Conservation (phyloP, 2,329 filamentous ascomycete species). For the Penicillium sp. region DNA sequence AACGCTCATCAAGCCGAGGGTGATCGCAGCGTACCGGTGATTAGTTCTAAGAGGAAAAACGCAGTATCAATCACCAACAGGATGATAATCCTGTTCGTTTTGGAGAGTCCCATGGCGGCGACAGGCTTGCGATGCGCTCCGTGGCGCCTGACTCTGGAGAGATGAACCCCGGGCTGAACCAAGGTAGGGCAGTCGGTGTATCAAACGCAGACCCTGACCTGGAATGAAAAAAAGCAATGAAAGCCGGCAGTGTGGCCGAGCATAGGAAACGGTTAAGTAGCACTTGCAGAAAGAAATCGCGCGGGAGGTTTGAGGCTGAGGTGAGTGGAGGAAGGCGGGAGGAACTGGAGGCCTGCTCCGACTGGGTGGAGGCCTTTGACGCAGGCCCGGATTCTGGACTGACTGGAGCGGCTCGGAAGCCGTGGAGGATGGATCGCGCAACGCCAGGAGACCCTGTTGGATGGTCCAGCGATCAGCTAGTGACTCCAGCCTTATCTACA, state of each 20-base stretch:
- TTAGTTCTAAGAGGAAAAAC: conserved; percentile 87
- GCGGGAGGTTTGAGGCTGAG: too few relatives aligned
- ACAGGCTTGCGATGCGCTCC: conserved; percentile 18
- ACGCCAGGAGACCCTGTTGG: too few relatives aligned
- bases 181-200: not conserved
- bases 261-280: too few relatives aligned
- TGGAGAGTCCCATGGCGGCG: conserved; percentile 72
- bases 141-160: conserved; percentile 18
- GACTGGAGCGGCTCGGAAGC: too few relatives aligned
- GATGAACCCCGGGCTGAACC: not conserved
- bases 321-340: too few relatives aligned
- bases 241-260: not conserved
- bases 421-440: too few relatives aligned
- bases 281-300: too few relatives aligned
- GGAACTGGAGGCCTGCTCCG: too few relatives aligned
- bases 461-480: too few relatives aligned
- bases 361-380: too few relatives aligned
- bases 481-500: too few relatives aligned
- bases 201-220: not conserved
- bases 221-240: conserved; percentile 1
- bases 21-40: conserved; percentile 51
- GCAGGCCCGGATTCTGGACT: too few relatives aligned
- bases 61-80: conserved; percentile 83
- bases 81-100: conserved; percentile 84
- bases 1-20: not conserved